These are phyloP conservation scores for Alternaria brassicae DNA, from an alignment of 2,329 filamentous ascomycete genomes.

Conservation along the genomic window DNA sequence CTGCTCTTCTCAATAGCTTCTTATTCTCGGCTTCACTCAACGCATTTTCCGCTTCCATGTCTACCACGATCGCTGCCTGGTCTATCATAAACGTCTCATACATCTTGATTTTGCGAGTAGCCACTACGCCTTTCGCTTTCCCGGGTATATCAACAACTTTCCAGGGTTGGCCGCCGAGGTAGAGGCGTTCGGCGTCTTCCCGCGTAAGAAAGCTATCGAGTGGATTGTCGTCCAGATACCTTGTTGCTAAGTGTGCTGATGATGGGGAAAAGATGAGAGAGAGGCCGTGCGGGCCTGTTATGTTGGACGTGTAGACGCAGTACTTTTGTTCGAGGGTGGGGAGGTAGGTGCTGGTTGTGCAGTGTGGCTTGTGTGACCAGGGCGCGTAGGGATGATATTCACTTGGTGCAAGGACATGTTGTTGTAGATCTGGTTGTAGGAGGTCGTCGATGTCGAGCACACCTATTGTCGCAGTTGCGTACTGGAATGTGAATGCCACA, in stretches of 20 bases:
- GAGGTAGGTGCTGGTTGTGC: slow-evolving; percentile 16
- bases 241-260: slow-evolving; percentile 6
- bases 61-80: slow-evolving; percentile 27
- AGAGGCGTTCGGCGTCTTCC: slow-evolving; percentile 11
- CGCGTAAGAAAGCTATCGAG: slow-evolving; percentile 18
- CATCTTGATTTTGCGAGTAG: slow-evolving; percentile 24
- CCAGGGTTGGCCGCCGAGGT: slow-evolving; percentile 17
- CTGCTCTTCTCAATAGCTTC: slow-evolving; percentile 19
- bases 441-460: slow-evolving; percentile 23
- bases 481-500: not conserved
- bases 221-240: slow-evolving; percentile 25
- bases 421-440: slow-evolving; percentile 14
- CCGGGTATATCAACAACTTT: slow-evolving; percentile 22
- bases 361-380: slow-evolving; percentile 29
- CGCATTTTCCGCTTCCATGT: slow-evolving; percentile 13
- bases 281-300: slow-evolving; percentile 21
- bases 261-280: slow-evolving; percentile 22
- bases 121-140: slow-evolving; percentile 32
- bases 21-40: slow-evolving; percentile 1
- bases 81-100: slow-evolving; percentile 39
- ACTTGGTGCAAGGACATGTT: not conserved
- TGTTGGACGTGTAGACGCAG: slow-evolving; percentile 32
- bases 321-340: slow-evolving; percentile 20
- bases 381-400: not conserved
- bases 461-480: slow-evolving; percentile 17